A percentile compares a stretch with the other conserved stretches of the same genome.
These are phyloP conservation scores for Pythium chondricola DNA, from an alignment of 352 stramenopile species.

Conservation along the genomic window DNA sequence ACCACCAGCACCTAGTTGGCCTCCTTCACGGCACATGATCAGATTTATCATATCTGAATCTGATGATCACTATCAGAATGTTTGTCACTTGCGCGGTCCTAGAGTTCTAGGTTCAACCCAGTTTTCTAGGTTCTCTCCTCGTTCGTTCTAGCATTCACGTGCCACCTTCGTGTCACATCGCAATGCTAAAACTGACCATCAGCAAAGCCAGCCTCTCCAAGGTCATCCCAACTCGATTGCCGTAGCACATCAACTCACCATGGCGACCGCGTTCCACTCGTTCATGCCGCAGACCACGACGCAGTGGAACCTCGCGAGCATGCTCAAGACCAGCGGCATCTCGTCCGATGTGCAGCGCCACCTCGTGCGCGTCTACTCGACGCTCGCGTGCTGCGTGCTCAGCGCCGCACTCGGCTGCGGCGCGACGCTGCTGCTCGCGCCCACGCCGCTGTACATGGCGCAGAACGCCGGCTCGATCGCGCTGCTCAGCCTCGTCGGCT, in stretches of 20 bases:
- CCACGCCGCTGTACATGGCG: conserved; percentile 22
- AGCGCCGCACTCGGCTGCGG: conserved; percentile 36
- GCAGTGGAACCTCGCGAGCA: conserved; percentile 42
- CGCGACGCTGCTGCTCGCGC: conserved; percentile 32
- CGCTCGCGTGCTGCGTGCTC: conserved; percentile 53
- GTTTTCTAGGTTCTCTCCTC: too few species aligned
- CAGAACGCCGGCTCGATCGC: conserved; percentile 35
- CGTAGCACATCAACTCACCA: conserved; percentile 1
- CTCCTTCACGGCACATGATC: too few species aligned
- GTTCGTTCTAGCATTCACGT: too few species aligned
- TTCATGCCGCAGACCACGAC: conserved; percentile 14
- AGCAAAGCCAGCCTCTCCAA: too few species aligned
- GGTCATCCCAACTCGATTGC: not conserved
- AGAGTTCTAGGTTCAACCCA: too few species aligned
- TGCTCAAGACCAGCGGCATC: conserved; percentile 74
- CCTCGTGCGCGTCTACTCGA: conserved; percentile 66
- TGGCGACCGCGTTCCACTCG: conserved; percentile 11
- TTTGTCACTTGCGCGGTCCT: too few species aligned
- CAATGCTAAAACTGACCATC: too few species aligned
- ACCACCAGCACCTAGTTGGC: too few species aligned
- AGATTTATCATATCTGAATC: too few species aligned
- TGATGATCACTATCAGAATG: too few species aligned
- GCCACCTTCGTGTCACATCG: too few species aligned
- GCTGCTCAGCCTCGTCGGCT: conserved; percentile 33
- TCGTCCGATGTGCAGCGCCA: conserved; percentile 57